Evolutionary conservation across 2,329 filamentous ascomycete genomes (phyloP), one percentile per base, ranked within the genome.

Genomic region (Conoideocrella luteorostrata): DNA sequence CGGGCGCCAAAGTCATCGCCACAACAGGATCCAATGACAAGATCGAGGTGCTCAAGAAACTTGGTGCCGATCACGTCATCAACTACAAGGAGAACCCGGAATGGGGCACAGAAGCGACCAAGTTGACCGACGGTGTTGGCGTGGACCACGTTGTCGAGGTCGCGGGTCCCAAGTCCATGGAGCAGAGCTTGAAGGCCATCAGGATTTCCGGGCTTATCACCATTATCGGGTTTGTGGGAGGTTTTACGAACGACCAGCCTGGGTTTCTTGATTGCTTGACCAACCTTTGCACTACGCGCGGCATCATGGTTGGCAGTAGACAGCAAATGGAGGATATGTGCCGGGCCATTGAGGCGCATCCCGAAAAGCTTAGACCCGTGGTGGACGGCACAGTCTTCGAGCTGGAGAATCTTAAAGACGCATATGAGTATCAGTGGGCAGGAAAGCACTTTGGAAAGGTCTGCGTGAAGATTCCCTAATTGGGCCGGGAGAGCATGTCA

Each of bases 291-390:
- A 75, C 65, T 0, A 64, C 66, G 6, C 60, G 74, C 3, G 72
- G 71, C 22, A 49, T 76, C 4, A 57, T 71, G 33, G 68, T 70
- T 6, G 74, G 74, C 4, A 71, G 47, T 52, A 57, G 70, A 13
- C 34, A 56, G 3, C 67, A 72, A 60, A 68, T 77, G 59, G 71
- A 76, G 56, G 72, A 75, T 9, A 72, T 77, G 68, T 67, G 66
- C 49, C 58, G 62, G 2, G 71, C 70, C 13, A 65, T 77, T 44
- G 72, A 76, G 50, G 69, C 61, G 17, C 64, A 64, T 38, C 67
- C 69, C 4, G 59, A 64, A 20, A 68, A 67, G 23, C 56, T 66
- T 36, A 53, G 55, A n/a, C 72, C 74, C 3, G 63, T 75, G 2
- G 54, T 78, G 24, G 72, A 77, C 54, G 52, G 58, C 30, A 67